Base-by-base conservation (phyloP, 768 basidiomycete species). In the Pilatotrama ljubarskyi region DNA sequence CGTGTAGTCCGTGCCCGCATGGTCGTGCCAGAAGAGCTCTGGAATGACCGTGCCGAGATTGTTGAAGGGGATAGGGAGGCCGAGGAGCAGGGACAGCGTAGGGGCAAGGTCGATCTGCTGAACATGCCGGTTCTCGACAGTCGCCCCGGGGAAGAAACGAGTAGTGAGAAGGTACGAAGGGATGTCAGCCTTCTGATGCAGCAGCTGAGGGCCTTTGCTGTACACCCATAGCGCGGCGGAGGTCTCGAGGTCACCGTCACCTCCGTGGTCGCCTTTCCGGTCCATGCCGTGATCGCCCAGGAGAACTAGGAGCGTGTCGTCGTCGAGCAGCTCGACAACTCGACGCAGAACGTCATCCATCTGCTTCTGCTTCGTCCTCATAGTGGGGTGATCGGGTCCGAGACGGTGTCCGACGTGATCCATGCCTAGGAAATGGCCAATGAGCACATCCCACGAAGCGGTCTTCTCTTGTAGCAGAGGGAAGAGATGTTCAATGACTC, bases 251-350 rank as follows among this genome's bases (percentile, higher is more conserved):
- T 78, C 77, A 0, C 88, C 87, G 67, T 98, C 97, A 1, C 97
- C 96, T 0, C 97, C 97, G 65, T 98, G 96, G 66, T 99, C 95
- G 1, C 97, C 97, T 20, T 89, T 82, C 40, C 83, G 78, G 67
- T 98, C 95, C 97, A 99, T 98, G 0, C 97, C 97, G 68, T 98
- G 97, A 70, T 99, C 96, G 1, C 97, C 97, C 1, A 98, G 78
- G 1, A 99, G 82, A 55, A 99, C 84, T 5, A 99, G 80, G 0
- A 99, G 77, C 0, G 97, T 98, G 50, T 96, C 90, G n/a, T 90
- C 78, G 54, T 97, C 89, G 49, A 97, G 70, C 15, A 78, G 64
- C 0, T 84, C 81, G 5, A 98, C 91, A 4, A 96, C 87, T 6
- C 83, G 79, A 13, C 73, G 71, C 2, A 99, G 75, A 0, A 97